Base-by-base conservation (phyloP, 805 yeast genomes). In the Yamadazyma sp. region DNA sequence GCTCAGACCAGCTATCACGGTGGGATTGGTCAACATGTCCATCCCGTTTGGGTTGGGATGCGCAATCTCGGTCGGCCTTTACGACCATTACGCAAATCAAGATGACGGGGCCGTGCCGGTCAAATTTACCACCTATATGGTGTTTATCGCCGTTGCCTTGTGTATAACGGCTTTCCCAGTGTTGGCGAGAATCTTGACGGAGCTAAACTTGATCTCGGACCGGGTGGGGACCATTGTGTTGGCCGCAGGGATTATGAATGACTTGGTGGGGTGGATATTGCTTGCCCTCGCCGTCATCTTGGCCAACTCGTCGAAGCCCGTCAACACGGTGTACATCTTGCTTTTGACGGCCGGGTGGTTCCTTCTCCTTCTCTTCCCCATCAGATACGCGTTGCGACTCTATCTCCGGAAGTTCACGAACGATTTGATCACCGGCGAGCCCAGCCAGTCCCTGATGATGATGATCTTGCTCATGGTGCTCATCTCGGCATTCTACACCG, bases 111-210 rank as follows among this genome's bases (percentile, higher is more conserved):
- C 53, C 25, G 59, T 61, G 5, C 54, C 57, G 4, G 67, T 80
- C 23, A 67, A 78, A 37, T 84, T 84, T 53, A 80, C 90, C 10
- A 82, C 88, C 0, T 85, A 72, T 49, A 78, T 82, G 82, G 84
- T 84, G 8, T 85, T 85, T 49, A 80, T 85, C 35, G 90, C 91
- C 2, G 88, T 83, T 9, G 91, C 95, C 2, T 72, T 84, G 70
- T 78, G 91, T 45, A 83, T 85, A 47, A 85, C 95, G 3, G 95
- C 95, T 1, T 81, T 85, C 57, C 95, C 95, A 0, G 95, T 85
- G 2, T 61, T 85, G 44, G 91, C 86, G 1, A 77, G 95, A 54
- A 85, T 85, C 18, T 62, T 85, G 46, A 80, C 88, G 4, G 91
- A 84, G 53, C 67, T 85, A 45, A 72, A 84, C 46, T 66, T 85